Evolutionary conservation across 208 protist species (phyloP).

Genomic region (Tritrichomonas musculus): DNA sequence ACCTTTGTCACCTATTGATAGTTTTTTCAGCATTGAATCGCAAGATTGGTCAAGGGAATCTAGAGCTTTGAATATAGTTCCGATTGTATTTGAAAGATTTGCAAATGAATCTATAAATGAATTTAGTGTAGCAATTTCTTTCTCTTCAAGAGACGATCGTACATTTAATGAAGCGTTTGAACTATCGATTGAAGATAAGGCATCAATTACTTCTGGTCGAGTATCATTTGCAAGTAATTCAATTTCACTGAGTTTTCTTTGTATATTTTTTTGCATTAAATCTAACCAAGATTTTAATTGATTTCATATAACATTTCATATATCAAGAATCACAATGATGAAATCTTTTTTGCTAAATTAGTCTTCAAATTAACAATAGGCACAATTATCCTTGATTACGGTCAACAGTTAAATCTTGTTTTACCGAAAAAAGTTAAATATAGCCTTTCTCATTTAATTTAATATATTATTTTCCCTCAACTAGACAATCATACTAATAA

Average conservation of each 20-base stretch:
- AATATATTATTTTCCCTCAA: no score
- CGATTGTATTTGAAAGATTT: background rate
- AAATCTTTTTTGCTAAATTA: no score
- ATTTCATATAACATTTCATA: no score
- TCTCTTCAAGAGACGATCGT: background rate
- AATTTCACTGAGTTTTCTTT: background rate
- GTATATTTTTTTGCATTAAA: background rate
- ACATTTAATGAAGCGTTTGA: background rate
- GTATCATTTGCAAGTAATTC: background rate
- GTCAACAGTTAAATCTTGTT: no score
- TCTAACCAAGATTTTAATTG: no score
- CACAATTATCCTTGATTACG: no score
- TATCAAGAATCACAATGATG: no score
- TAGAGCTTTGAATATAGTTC: background rate
- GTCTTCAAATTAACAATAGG: no score
- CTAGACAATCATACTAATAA: no score
- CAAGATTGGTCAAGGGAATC: background rate
- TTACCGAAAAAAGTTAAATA: no score
- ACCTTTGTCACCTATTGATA: constrained; percentile 27
- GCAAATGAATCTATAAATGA: background rate
- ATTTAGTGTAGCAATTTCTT: background rate
- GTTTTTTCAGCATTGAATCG: background rate
- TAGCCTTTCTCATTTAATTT: no score
- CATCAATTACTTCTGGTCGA: background rate
- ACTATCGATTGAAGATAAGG: background rate